phyloP scores from a whole-genome alignment of 2,329 filamentous ascomycete genomes.

The Fusarium sp. region DNA sequence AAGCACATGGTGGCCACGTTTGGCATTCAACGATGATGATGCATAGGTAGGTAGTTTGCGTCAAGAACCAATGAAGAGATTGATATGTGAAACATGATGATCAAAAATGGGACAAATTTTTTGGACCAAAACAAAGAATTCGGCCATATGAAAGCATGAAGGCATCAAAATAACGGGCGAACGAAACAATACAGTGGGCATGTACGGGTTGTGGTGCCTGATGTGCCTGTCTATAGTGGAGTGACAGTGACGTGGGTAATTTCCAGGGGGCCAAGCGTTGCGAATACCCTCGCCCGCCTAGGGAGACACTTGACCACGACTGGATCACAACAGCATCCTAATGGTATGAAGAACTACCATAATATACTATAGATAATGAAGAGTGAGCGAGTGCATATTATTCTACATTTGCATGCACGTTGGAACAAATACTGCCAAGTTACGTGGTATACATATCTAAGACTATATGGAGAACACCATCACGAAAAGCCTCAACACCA shows the following conservation, averaged over 20 bases:
- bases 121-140: neutral
- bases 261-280: constrained; percentile 15
- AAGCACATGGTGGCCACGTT: neutral
- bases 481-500: constrained; percentile 27
- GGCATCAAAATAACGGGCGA: neutral
- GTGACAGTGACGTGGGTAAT: constrained; percentile 1
- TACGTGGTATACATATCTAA: neutral
- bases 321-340: neutral
- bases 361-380: rapidly evolving
- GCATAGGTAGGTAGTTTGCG: neutral
- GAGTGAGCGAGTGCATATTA: neutral
- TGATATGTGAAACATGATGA: neutral
- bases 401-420: neutral
- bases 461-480: neutral
- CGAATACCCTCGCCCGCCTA: constrained; percentile 23
- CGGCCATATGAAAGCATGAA: neutral
- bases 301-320: constrained; percentile 1
- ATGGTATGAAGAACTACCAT: rapidly evolving
- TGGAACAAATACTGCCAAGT: constrained; percentile 2
- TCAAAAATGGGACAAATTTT: constrained; percentile 15
- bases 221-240: constrained; percentile 10
- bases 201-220: neutral
- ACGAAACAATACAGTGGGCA: neutral
- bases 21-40: neutral
- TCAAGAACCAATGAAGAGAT: neutral